A percentile compares a stretch with the other conserved stretches of the same genome.
phyloP scores from a whole-genome alignment of 352 stramenopile species.

The Phytophthora syringae region DNA sequence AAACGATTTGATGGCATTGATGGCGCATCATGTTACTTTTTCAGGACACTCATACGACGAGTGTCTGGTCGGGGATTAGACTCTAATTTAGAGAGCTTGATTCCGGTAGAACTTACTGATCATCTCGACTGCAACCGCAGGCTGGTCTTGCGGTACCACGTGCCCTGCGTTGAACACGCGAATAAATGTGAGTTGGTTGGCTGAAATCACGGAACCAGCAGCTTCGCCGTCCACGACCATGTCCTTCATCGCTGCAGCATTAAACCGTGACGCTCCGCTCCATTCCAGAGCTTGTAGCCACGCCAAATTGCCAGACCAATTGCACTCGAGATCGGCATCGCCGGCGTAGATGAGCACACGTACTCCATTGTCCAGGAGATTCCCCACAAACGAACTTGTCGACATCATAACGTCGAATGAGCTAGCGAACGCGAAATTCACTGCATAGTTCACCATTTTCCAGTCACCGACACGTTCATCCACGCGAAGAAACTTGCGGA shows the following conservation, averaged over 20 bases:
- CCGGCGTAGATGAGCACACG: constrained; percentile 95
- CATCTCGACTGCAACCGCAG: too few species aligned
- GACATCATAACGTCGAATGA: constrained; percentile 92
- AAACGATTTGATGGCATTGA: too few species aligned
- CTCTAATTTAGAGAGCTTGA: too few species aligned
- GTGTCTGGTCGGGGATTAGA: too few species aligned
- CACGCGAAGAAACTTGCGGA: constrained; percentile 44
- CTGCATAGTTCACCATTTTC: constrained; percentile 90
- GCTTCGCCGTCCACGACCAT: constrained; percentile 23
- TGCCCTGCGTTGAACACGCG: constrained; percentile 69
- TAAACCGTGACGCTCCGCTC: constrained; percentile 84
- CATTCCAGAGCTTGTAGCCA: constrained; percentile 93
- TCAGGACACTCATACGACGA: too few species aligned
- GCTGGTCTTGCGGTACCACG: constrained; percentile 70
- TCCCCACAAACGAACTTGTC: constrained; percentile 78
- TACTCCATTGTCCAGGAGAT: constrained; percentile 77
- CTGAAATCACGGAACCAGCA: constrained; percentile 43
- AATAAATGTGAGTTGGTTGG: constrained; percentile 60
- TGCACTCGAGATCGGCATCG: constrained; percentile 97
- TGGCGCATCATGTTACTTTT: too few species aligned
- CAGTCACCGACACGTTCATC: constrained; percentile 56
- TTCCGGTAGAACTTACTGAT: too few species aligned
- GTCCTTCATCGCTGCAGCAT: constrained; percentile 32
- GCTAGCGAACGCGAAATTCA: constrained; percentile 86
- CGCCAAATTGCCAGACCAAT: constrained; percentile 94